Evolutionary conservation across 169 alveolate species (phyloP).

Genomic region (Cryptosporidium bovis): DNA sequence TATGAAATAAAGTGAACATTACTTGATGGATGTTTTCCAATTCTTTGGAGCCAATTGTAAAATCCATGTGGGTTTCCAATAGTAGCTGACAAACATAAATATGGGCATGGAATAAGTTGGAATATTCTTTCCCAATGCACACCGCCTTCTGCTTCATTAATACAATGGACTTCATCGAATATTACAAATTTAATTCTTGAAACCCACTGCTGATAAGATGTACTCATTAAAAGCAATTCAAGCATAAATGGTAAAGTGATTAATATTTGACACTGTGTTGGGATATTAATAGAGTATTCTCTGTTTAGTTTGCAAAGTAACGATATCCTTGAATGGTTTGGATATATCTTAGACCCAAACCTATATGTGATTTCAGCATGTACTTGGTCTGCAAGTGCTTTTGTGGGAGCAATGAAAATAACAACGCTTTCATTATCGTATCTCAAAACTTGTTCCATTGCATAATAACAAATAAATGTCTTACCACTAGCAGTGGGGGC

Average conservation of each 20-base stretch:
- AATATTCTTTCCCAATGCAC: conserved; percentile 79
- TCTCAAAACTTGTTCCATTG: conserved; percentile 90
- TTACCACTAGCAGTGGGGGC: conserved; percentile 94
- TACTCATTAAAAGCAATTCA: conserved; percentile 86
- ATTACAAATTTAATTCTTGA: conserved; percentile 87
- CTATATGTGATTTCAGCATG: conserved; percentile 90
- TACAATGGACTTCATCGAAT: conserved; percentile 91
- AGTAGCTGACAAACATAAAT: conserved; percentile 92
- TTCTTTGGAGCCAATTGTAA: conserved; percentile 84
- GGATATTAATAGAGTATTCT: conserved; percentile 84
- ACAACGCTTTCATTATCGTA: conserved; percentile 88
- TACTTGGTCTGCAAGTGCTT: conserved; percentile 91
- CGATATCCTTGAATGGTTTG: conserved; percentile 76
- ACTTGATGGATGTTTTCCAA: conserved; percentile 67
- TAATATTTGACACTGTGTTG: conserved; percentile 86
- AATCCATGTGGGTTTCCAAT: conserved; percentile 88
- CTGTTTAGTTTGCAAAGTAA: conserved; percentile 77
- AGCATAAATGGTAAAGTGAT: conserved; percentile 89
- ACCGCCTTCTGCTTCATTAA: conserved; percentile 75
- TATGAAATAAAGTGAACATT: conserved; percentile 83
- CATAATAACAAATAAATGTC: conserved; percentile 92
- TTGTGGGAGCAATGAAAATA: conserved; percentile 90
- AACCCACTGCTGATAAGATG: conserved; percentile 79
- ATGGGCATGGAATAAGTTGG: conserved; percentile 91
- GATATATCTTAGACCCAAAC: conserved; percentile 87